A percentile compares a stretch with the other conserved stretches of the same genome.
Conservation (phyloP, 2,329 filamentous ascomycete genomes). For the Beauveria caledonica region DNA sequence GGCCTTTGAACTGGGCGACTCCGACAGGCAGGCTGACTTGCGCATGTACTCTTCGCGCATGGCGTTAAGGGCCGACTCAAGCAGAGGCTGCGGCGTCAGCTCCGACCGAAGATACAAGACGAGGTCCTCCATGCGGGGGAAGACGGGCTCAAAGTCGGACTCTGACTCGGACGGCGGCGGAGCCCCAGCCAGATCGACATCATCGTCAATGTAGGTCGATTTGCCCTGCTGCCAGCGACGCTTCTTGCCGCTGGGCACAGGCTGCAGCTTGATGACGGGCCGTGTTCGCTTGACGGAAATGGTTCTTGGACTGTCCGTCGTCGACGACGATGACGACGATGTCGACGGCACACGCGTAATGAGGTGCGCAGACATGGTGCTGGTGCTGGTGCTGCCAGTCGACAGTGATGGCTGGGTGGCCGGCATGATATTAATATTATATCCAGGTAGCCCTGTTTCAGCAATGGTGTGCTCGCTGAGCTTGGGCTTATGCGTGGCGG, state of each 20-base stretch:
- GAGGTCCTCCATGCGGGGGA: slow-evolving; percentile 48
- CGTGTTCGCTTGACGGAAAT: slow-evolving; percentile 23
- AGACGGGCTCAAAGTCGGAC: slow-evolving; percentile 31
- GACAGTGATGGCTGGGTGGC: background rate
- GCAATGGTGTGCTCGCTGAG: background rate
- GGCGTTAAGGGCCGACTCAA: slow-evolving; percentile 39
- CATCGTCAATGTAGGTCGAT: slow-evolving; percentile 29
- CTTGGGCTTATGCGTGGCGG: slow-evolving; percentile 6
- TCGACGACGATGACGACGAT: background rate
- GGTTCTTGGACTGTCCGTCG: slow-evolving; percentile 22
- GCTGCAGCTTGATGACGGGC: slow-evolving; percentile 21
- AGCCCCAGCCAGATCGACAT: slow-evolving; percentile 24
- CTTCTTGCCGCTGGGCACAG: slow-evolving; percentile 22
- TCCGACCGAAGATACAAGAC: slow-evolving; percentile 46
- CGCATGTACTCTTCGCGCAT: slow-evolving; percentile 26
- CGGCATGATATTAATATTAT: background rate
- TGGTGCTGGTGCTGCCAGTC: background rate
- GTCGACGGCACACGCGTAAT: slow-evolving; percentile 17
- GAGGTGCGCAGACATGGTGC: background rate
- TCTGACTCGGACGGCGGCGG: slow-evolving; percentile 13
- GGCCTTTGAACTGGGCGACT: background rate
- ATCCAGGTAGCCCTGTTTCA: background rate
- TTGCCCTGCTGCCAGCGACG: slow-evolving; percentile 19
- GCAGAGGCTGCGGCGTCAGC: slow-evolving; percentile 26
- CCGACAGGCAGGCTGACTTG: background rate